phyloP scores from a whole-genome alignment of 306 rosid species.

The Quercus robur region DNA sequence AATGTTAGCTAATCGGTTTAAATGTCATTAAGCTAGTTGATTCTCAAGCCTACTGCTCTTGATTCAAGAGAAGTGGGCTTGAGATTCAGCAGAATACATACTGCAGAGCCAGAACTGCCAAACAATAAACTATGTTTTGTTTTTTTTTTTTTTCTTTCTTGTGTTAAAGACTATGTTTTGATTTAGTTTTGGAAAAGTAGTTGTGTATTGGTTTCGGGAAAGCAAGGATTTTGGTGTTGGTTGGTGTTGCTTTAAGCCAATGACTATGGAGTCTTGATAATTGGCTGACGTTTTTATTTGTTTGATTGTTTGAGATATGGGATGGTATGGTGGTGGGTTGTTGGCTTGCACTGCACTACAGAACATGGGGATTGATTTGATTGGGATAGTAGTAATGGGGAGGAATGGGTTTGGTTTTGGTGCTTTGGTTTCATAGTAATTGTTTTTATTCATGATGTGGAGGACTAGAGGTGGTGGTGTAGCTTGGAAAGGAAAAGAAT shows the following conservation, averaged over 20 bases:
- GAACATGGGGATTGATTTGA: conserved; percentile 27
- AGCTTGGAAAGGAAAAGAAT: conserved; percentile 36
- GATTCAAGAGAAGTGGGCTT: no score
- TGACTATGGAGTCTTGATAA: conserved; percentile 26
- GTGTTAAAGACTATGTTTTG: background rate
- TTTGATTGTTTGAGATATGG: background rate
- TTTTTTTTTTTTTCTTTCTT: no score
- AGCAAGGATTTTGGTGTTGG: conserved; percentile 53
- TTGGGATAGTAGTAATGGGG: conserved; percentile 6
- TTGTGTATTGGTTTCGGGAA: conserved; percentile 37
- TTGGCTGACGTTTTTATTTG: conserved; percentile 1
- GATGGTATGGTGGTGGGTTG: conserved; percentile 23
- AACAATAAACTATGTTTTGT: no score
- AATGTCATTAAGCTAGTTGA: no score
- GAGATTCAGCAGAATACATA: no score
- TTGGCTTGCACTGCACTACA: conserved; percentile 47
- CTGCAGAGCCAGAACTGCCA: no score
- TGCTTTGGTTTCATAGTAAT: conserved; percentile 14
- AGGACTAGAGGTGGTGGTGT: background rate
- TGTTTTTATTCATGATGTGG: conserved; percentile 25
- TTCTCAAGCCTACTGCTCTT: no score
- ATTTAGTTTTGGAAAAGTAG: conserved; percentile 2
- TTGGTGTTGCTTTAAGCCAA: conserved; percentile 57
- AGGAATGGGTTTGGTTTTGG: background rate
- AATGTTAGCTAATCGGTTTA: no score